Base-by-base conservation (phyloP, 495 filamentous ascomycete genomes). In the Aspergillus nanangensis region DNA sequence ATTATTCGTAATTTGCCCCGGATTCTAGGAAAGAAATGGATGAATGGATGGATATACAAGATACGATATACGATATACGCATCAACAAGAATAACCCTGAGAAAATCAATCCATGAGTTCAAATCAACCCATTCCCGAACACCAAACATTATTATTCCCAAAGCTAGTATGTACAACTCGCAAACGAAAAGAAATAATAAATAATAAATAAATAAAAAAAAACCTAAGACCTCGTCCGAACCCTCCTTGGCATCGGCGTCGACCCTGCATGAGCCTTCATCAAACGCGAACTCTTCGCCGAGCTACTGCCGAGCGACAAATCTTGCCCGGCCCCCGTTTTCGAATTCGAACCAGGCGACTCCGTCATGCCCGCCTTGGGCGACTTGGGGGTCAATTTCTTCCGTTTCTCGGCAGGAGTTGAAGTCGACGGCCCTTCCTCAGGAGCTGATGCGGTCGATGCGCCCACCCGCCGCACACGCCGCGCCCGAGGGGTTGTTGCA, bases 371-470 rank as follows among this genome's bases (percentile, higher is more conserved):
- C 8, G 48, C 47, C 24, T 56, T 60, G 4, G 67, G 67, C 11
- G 67, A 65, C 46, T 66, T 70, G 36, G 67, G 71, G 21, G 57
- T 58, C 24, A 74, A 41, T 50, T 67, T 74, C 23, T 65, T 69
- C 38, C 71, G 67, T 24, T 58, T 56, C 37, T 62, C 60, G 21
- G 56, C 36, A 14, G 51, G 35, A 11, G 49, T 34, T 13, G 39
- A 34, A 19, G 48, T 42, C 15, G 55, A 52, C 35, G 51, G 25
- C 13, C 35, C 20, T 8, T 45, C 15, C 2, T 46, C 44, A 19
- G 38, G 8, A 15, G 44, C 21, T 22, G n/a, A n/a, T n/a, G n/a
- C n/a, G n/a, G n/a, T n/a, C n/a, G 60, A 55, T 23, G 60, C 58
- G 23, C 59, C 64, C 45, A 71, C 40, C 38, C 65, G 62, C 40